Base-by-base conservation (phyloP, 1,139 yeast species). In the Saccharomycopsis phalli region DNA sequence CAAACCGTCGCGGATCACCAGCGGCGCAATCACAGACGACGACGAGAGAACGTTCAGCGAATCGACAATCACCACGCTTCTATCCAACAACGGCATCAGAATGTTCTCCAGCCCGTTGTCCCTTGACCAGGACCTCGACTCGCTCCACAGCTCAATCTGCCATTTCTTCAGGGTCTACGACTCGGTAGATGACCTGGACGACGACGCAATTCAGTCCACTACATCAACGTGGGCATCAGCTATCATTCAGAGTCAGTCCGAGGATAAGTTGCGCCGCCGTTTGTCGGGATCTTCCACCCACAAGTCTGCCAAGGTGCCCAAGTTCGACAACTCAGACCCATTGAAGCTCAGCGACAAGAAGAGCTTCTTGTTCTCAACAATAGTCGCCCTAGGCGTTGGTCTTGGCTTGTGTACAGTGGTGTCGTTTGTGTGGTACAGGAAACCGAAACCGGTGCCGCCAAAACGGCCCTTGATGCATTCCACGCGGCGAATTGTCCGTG, bases 201-300 rank as follows among this genome's bases (percentile, higher is more conserved):
- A 22, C 7, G 35, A 36, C 5, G 31, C 17, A 10, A 36, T 42
- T 8, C 46, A 42, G 23, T 18, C 27, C 5, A 42, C 41, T 23
- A 39, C 47, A 7, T 44, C 47, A 3, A 36, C 32, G 13, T 44
- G 47, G 47, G 46, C 45, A 6, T 42, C 47, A 8, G 33, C 40
- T 11, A 42, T 44, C 14, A 41, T 44, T 17, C 45, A 44, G 28
- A 44, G 35, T 18, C 14, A n/a, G n/a, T n/a, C n/a, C 33, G 10
- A n/a, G 6, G 8, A 13, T 8, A 6, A n/a, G n/a, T n/a, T n/a
- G n/a, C n/a, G n/a, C 10, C 27, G 11, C 10, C n/a, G 11, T n/a
- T 5, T 23, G 20, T 5, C 34, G 34, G 23, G 23, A 23, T 8
- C 34, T 21, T 8, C 18, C 13, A 18, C 20, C 34, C 6, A n/a